A percentile compares a stretch with the other conserved stretches of the same genome.
Evolutionary conservation across 306 rosid genomes (phyloP).

Genomic region (Prunus davidiana): DNA sequence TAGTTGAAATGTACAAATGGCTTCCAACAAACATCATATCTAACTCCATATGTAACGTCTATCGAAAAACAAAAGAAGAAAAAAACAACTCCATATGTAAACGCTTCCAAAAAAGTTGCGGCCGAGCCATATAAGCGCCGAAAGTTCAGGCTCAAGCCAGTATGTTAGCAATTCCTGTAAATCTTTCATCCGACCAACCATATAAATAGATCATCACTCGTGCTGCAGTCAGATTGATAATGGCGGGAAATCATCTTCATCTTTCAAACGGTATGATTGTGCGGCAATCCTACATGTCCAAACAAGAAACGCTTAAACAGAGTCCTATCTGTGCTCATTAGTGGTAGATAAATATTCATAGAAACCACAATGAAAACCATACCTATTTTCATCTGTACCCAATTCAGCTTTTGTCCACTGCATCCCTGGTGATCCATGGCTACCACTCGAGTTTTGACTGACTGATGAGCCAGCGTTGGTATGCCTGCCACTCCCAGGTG

Average conservation of each 20-base stretch:
- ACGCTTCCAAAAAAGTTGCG: conserved; percentile 25
- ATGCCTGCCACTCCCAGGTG: conserved; percentile 24
- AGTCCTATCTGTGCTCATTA: neutral
- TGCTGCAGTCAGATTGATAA: conserved; percentile 31
- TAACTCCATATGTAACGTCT: conserved; percentile 21
- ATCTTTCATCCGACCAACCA: conserved; percentile 24
- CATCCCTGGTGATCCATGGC: conserved; percentile 16
- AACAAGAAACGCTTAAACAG: conserved; percentile 5
- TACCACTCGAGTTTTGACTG: conserved; percentile 5
- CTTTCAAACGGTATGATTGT: conserved; percentile 49
- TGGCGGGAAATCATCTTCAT: conserved; percentile 61
- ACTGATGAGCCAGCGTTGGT: conserved; percentile 7
- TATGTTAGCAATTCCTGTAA: conserved; percentile 35
- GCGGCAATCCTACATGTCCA: conserved; percentile 44
- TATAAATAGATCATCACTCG: conserved; percentile 6
- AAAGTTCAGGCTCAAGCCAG: conserved; percentile 11
- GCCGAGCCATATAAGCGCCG: neutral
- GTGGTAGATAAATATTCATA: neutral
- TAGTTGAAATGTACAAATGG: conserved; percentile 33
- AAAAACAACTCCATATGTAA: conserved; percentile 21
- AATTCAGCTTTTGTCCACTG: conserved; percentile 22
- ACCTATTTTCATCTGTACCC: conserved; percentile 40
- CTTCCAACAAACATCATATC: conserved; percentile 22
- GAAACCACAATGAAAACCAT: neutral
- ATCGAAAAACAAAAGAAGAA: too few species aligned